Base-by-base conservation (phyloP, 352 stramenopile genomes). In the Globisporangium barbulae region DNA sequence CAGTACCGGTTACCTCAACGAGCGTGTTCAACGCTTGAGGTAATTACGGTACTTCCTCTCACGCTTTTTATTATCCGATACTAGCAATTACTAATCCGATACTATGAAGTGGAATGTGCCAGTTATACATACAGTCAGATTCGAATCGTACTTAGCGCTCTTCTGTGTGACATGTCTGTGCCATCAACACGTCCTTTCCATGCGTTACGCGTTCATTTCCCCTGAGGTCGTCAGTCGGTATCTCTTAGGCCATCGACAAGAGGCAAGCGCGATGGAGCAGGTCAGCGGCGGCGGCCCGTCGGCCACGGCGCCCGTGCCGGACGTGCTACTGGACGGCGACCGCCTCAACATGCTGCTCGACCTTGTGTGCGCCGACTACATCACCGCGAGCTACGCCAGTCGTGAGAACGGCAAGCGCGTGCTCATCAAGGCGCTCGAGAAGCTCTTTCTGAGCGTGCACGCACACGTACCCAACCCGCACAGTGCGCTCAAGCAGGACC, bases 341-440 rank as follows among this genome's bases (percentile, higher is more conserved):
- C 77, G 83, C 4, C 79, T 94, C 50, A 87, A 87, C 67, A 90
- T 94, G 83, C 69, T 95, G 59, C 79, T 95, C 50, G 86, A 95
- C 64, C 79, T 93, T 44, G 84, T 93, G 64, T 93, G 83, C 66
- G 83, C 79, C 22, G 84, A 95, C 78, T 95, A 91, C 73, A 83
- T 95, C 65, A 95, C 85, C 15, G 86, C 86, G 25, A 88, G 84
- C 60, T 92, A 93, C 67, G 86, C 86, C 22, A 93, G 84, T 68
- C 84, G 79, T 45, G 84, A 95, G 73, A 95, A 91, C 64, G 86
- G 78, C 63, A 90, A 90, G 69, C 77, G 79, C 30, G 85, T 93
- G 44, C 68, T 95, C 50, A 61, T 86, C 48, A 86, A 90, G 65
- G 84, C 86, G 59, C 73, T 95, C 15, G 72, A 89, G 61, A 95